A percentile compares a stretch with the other conserved stretches of the same genome.
Conservation (phyloP, 2,329 filamentous ascomycete genomes). For the Capronia coronata region DNA sequence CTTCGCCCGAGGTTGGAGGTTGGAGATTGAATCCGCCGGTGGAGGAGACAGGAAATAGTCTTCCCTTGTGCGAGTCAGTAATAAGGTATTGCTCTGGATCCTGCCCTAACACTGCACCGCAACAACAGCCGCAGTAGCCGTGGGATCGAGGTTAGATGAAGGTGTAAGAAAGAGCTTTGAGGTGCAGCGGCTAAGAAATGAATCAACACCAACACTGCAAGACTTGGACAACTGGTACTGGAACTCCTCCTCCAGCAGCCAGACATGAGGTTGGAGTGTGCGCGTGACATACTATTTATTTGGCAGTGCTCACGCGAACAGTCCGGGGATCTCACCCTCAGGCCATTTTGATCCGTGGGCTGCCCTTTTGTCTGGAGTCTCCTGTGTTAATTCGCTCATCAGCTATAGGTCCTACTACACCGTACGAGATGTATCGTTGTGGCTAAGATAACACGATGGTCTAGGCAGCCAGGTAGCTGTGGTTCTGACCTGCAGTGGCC, state of each 20-base stretch:
- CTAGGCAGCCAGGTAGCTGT: background rate
- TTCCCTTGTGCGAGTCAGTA: constrained; percentile 1
- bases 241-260: background rate
- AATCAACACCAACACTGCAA: background rate
- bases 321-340: no score
- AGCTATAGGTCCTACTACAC: no score
- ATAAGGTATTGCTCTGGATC: no score
- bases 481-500: constrained; percentile 2
- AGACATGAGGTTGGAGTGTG: background rate
- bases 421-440: no score
- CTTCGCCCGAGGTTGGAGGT: background rate
- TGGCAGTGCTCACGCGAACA: no score
- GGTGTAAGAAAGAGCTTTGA: background rate
- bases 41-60: background rate
- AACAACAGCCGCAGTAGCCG: background rate
- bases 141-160: background rate
- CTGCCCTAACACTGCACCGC: no score
- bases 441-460: background rate
- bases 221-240: no score
- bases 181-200: background rate
- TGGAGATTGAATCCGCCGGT: background rate
- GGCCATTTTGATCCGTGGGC: background rate
- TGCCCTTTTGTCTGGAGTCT: no score
- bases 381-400: no score
- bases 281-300: background rate